Evolutionary conservation across 192 early-diverging fungal genomes (phyloP), one percentile per base, ranked within the genome.

Genomic region (Geranomyces michiganensis): DNA sequence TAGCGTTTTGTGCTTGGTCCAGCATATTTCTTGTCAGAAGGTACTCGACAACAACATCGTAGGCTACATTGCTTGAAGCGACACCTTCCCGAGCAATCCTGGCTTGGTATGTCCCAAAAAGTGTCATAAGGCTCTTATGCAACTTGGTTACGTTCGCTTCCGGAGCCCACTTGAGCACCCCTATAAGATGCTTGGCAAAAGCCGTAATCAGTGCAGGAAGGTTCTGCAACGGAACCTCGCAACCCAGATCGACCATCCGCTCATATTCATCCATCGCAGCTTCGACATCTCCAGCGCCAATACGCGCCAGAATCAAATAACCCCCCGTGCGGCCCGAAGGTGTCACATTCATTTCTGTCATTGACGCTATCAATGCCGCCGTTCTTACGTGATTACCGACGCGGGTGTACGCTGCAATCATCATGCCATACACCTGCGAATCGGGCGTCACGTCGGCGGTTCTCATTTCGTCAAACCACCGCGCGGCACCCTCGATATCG

Each of bases 391-490:
- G 58, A 6, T 60, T 29, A 1, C 31, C 31, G 12, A 19, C 21
- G 31, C 58, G 58, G 29, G 27, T 33, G 31, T 27, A 60, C 58
- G 29, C 58, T 4, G 24, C 58, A 33, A 60, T 60, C 58, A 60
- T 60, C 13, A 41, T 41, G 19, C 62, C 41, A 22, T 64, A 64
- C 33, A 64, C n/a, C 8, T 45, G 33, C 13, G 41, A 19, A 43
- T 64, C 43, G 5, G 62, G 62, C 62, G 36, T 17, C 33, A 64
- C 62, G 4, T 14, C 15, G 15, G 17, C 62, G 41, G 17, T 21
- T 46, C 44, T 21, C 62, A 64, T 64, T 19, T 31, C 44, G 13
- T 45, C 41, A 36, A 64, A 46, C 62, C 33, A 64, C 21, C n/a
- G 2, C 12, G 43, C 43, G 4, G 62, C 62, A 15, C 62, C 44